Conservation (phyloP, 352 stramenopile species). For the Phytophthora meadii region DNA sequence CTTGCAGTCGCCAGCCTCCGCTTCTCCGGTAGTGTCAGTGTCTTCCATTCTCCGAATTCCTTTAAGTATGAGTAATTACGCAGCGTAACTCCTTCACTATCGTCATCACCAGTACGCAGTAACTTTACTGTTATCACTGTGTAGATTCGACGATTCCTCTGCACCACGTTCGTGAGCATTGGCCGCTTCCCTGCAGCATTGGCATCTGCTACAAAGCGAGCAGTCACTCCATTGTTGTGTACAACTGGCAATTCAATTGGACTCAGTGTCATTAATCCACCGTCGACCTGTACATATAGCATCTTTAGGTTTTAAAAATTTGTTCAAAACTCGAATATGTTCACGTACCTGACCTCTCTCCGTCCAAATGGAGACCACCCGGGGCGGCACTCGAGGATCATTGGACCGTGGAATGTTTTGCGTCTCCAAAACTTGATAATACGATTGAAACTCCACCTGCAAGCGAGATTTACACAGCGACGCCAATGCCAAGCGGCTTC, state of each 20-base stretch:
- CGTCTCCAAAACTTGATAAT: constrained; percentile 62
- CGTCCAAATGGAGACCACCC: constrained; percentile 60
- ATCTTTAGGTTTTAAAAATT: background rate
- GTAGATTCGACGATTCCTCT: constrained; percentile 61
- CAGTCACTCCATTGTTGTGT: constrained; percentile 36
- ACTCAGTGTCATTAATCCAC: constrained; percentile 30
- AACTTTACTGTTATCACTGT: constrained; percentile 60
- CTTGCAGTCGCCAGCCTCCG: constrained; percentile 28
- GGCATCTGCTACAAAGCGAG: constrained; percentile 31
- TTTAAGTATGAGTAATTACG: constrained; percentile 62
- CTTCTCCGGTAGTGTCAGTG: constrained; percentile 46
- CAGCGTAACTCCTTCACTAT: constrained; percentile 15
- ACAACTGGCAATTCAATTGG: constrained; percentile 37
- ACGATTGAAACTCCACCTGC: constrained; percentile 49
- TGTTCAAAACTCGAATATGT: constrained; percentile 3
- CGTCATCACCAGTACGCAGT: constrained; percentile 4
- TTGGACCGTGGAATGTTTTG: constrained; percentile 51
- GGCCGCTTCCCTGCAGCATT: constrained; percentile 35
- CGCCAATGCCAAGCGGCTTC: constrained; percentile 44
- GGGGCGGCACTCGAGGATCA: constrained; percentile 66
- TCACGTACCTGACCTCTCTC: constrained; percentile 55
- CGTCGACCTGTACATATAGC: constrained; percentile 30
- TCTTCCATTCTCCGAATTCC: constrained; percentile 65
- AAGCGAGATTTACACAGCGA: constrained; percentile 40
- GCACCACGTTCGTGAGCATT: constrained; percentile 71